phyloP scores from a whole-genome alignment of 768 basidiomycete species.

The Kwoniella dendrophila region DNA sequence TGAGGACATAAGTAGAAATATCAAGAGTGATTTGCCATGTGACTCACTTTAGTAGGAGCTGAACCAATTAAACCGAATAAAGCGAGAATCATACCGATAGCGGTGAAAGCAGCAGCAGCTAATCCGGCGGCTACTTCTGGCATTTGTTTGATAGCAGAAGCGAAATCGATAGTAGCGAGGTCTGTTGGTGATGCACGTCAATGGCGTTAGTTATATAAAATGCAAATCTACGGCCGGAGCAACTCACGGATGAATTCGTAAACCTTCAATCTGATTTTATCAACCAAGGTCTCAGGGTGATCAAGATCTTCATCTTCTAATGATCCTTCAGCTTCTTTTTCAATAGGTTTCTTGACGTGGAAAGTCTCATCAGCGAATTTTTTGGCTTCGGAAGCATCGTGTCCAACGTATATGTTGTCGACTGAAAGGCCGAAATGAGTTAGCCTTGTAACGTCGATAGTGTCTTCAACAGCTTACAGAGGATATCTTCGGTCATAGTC shows the following conservation, averaged over 20 bases:
- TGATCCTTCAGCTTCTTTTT: constrained; percentile 66
- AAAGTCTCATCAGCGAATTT: constrained; percentile 83
- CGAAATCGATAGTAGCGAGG: constrained; percentile 42
- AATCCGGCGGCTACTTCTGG: constrained; percentile 84
- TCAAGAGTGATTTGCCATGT: no score
- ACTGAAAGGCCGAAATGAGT: constrained; percentile 66
- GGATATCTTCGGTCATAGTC: constrained; percentile 80
- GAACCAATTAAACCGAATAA: constrained; percentile 78
- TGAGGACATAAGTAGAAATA: background rate
- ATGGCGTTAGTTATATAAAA: background rate
- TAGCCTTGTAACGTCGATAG: background rate
- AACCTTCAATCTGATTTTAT: constrained; percentile 75
- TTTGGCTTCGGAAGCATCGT: constrained; percentile 83
- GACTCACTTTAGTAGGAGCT: constrained; percentile 49
- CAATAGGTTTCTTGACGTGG: constrained; percentile 81
- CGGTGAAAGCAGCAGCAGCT: constrained; percentile 70
- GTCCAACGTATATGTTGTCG: constrained; percentile 77
- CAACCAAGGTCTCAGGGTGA: constrained; percentile 70
- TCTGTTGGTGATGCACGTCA: constrained; percentile 21
- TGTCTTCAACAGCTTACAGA: constrained; percentile 39
- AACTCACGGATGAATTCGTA: constrained; percentile 68
- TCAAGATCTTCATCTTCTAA: constrained; percentile 61
- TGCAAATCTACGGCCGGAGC: background rate
- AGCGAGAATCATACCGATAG: constrained; percentile 81
- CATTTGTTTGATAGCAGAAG: constrained; percentile 79